Base-by-base conservation (phyloP, 2,329 filamentous ascomycete genomes). In the Fusarium circinatum region DNA sequence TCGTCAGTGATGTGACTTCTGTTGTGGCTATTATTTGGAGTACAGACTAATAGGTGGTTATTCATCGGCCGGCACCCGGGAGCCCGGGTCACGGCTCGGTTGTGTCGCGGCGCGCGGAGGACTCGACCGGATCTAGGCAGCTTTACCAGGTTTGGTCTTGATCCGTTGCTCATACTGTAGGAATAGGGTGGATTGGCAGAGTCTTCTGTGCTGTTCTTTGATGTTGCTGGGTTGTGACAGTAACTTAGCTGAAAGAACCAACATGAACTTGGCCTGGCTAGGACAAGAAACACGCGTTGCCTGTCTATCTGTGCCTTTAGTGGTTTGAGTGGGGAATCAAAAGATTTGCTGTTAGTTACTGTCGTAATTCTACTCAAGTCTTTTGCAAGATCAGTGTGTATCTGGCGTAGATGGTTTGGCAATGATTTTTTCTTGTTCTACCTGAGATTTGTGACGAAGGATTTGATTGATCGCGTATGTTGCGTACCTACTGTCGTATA, bases 61-160 rank as follows among this genome's bases (percentile, higher is more conserved):
- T 63, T 58, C 58, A 56, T 72, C 71, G 72, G 72, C 61, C 66
- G 72, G 72, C 63, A 75, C 72, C 72, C 72, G 71, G 71, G 64
- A 75, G 68, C 72, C 69, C 72, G 68, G 68, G 65, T 73, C 72
- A 67, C 61, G 72, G 72, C 68, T 75, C 66, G 71, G 71, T 58
- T 73, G 62, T 66, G 62, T 73, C 71, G 70, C 66, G 71, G 71
- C 62, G 55, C 47, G 54, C 71, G 71, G 70, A 48, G 57, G 66
- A 73, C 66, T 73, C 62, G 70, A 73, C 70, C 70, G 70, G 70
- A 62, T 49, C 68, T 74, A 73, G 70, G 48, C 15, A 60, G 64
- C 65, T 57, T 57, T 70, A 58, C 70, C 61, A 59, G 47, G 45
- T 54, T 71, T 54, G 59, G 70, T 4, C 62, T 68, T 68, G 66